Base-by-base conservation (phyloP, 345 rosid genomes). In the Arabis alpina region DNA sequence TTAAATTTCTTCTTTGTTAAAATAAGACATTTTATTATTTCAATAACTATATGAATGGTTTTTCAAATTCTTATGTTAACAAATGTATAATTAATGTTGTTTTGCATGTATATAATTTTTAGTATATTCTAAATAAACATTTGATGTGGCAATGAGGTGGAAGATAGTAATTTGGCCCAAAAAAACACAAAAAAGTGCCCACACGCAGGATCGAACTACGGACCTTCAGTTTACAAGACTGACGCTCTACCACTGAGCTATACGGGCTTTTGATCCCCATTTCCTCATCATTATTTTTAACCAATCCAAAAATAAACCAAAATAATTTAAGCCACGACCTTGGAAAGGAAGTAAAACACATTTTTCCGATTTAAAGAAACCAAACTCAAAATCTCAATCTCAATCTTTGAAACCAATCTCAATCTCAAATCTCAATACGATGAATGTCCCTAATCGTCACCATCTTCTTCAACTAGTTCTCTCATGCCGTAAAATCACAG, bases 221-320 rank as follows among this genome's bases (percentile, higher is more conserved):
- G 84, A 88, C 91, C 90, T 86, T 81, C 88, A 79, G 88, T 85
- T 87, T 87, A 83, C 88, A 83, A 87, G 90, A 86, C 88, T 87
- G 87, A 81, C 90, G 91, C 86, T 91, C 90, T 91, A 84, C 90
- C 93, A 86, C 90, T 89, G 88, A 87, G 90, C 93, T 79, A 89
- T 86, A 87, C 72, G 86, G 90, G 90, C 89, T 1, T 13, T 37
- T 23, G 12, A 0, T 23, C 5, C 3, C 1, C 2, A 4, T 55
- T 34, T 40, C 30, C 4, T 1, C 1, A 0, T 5, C 0, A 5
- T 0, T 2, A 13, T 2, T 1, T 2, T 4, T 43, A 36, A 2
- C 3, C 10, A 8, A 36, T 6, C 1, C 3, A 8, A 36, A 36
- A 8, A 2, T 3, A 5, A 28, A 32, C 40, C 40, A 28, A 37